Evolutionary conservation across 768 basidiomycete genomes (phyloP).

Genomic region (Panaeolus cyanescens): DNA sequence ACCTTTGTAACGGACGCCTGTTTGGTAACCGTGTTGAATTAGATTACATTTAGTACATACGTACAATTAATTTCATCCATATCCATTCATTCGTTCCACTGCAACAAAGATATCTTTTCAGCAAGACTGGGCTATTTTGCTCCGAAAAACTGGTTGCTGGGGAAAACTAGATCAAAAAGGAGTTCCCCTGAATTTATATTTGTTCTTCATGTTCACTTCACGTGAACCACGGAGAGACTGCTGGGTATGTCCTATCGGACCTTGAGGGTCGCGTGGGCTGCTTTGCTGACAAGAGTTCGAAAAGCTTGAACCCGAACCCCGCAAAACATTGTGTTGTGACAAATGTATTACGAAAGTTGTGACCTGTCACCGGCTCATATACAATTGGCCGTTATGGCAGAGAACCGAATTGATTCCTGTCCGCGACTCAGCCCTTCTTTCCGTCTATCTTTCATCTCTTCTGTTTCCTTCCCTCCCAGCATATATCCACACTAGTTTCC

Average conservation of each 20-base stretch:
- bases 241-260: constrained; percentile 21
- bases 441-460: constrained; percentile 14
- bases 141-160: not conserved
- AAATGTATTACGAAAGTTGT: not conserved
- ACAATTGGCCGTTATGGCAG: constrained; percentile 7
- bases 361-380: not conserved
- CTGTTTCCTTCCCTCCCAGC: constrained; percentile 4
- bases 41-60: not conserved
- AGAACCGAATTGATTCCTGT: constrained; percentile 4
- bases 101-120: not conserved
- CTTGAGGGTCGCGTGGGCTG: constrained; percentile 23
- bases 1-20: not conserved
- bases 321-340: not conserved
- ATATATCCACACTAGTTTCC: not conserved
- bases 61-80: not conserved
- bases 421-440: constrained; percentile 2
- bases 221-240: constrained; percentile 8
- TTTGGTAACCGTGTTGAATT: not conserved
- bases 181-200: not conserved
- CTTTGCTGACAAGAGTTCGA: constrained; percentile 11
- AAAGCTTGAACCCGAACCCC: not conserved
- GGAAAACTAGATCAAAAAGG: not conserved
- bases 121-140: not conserved
- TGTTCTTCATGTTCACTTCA: not conserved
- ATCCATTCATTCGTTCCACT: not conserved